Evolutionary conservation across 352 stramenopile genomes (phyloP).

Genomic region (Globisporangium cylindrosporum): DNA sequence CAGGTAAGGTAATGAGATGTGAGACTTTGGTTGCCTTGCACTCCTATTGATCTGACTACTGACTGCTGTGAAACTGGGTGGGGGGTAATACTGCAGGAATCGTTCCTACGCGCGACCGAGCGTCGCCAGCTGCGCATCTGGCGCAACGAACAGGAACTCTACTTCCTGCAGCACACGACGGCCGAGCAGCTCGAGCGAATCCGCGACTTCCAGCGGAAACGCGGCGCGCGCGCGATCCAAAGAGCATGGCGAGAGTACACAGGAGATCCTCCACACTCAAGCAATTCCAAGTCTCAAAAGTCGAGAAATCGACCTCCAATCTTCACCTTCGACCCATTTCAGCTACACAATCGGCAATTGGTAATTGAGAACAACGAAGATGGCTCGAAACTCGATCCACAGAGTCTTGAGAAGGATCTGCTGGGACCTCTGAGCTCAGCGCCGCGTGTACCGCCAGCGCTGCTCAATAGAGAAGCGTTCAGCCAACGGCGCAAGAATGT

Average conservation of each 20-base stretch:
- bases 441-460: not conserved
- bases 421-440: constrained; percentile 10
- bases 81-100: constrained; percentile 23
- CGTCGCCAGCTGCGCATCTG: constrained; percentile 49
- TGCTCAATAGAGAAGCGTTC: constrained; percentile 21
- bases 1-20: constrained; percentile 22
- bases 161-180: constrained; percentile 62
- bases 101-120: constrained; percentile 39
- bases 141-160: constrained; percentile 62
- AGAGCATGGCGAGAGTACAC: constrained; percentile 33
- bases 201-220: constrained; percentile 38
- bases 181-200: constrained; percentile 43
- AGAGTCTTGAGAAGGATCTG: not conserved
- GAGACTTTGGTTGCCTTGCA: not conserved
- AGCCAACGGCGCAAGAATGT: constrained; percentile 22
- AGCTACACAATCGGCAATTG: constrained; percentile 2
- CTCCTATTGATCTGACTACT: not conserved
- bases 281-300: not conserved
- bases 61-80: not conserved
- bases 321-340: constrained; percentile 36
- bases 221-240: constrained; percentile 42
- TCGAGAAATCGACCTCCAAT: constrained; percentile 17
- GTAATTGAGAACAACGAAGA: constrained; percentile 8
- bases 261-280: not conserved
- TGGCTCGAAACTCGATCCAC: not conserved